Evolutionary conservation across 2,329 filamentous ascomycete genomes (phyloP), one percentile per base, ranked within the genome.

Genomic region (Hypoxylon sp.): DNA sequence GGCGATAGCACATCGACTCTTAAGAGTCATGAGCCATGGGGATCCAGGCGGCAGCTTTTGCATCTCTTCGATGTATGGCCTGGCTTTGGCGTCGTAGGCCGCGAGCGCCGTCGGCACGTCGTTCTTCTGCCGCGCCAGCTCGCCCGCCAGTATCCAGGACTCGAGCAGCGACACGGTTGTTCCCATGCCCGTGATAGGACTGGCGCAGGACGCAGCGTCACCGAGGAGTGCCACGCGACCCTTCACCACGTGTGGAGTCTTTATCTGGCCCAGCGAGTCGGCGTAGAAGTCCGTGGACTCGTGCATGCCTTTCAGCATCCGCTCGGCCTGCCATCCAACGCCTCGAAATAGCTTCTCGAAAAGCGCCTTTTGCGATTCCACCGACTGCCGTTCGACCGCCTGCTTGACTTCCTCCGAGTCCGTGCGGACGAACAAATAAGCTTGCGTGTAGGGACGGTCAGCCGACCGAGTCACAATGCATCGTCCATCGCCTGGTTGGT

Each of bases 141-240:
- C 81, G 2, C 82, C 82, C 0, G 81, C 82, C 3, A 86, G 69
- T 2, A 83, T 66, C 60, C 85, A 86, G 0, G 80, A 78, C 0
- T 76, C 76, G 0, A 78, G 62, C 0, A 85, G 60, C 0, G 75
- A 74, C 0, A 71, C 59, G 1, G 75, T 77, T 0, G 79, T 82
- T 0, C 81, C 81, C 69, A 78, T 74, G 0, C 81, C 82, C 0
- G 75, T 78, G 3, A 77, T 53, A 0, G 75, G 72, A 0, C 75
- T 72, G 0, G 80, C 78, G 16, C 74, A 76, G 58, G 76, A 78
- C 0, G 68, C 80, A 1, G 83, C 78, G 55, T 87, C 82, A 0
- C 82, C 82, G 0, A 84, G 41, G 0, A 83, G 67, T 1, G 71
- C 75, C 2, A 82, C 72, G 0, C 80, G 75, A 0, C 77, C 76